These are phyloP conservation scores for Colletotrichum orchidophilum DNA, from an alignment of 2,329 filamentous ascomycete species.

Conservation along the genomic window DNA sequence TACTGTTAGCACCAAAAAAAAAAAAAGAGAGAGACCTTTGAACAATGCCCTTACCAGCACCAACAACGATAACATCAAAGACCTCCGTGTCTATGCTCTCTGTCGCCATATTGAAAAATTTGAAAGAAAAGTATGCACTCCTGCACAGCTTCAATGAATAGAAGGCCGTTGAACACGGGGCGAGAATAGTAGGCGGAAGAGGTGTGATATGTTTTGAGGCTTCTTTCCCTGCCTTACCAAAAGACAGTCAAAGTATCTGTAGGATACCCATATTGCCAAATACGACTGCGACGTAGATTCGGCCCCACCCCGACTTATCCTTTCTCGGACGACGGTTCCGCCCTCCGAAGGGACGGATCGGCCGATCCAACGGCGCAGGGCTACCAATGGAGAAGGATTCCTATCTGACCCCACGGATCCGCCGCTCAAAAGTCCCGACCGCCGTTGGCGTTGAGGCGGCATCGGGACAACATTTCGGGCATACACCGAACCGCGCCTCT, in stretches of 20 bases:
- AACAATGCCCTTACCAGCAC: background rate
- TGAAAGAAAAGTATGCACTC: no score
- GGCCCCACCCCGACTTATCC: background rate
- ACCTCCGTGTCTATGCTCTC: background rate
- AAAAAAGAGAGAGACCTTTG: no score
- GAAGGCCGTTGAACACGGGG: no score
- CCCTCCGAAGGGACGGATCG: background rate
- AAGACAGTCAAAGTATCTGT: no score
- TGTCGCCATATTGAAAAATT: background rate
- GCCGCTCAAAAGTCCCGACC: background rate
- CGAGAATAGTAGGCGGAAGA: no score
- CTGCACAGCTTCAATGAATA: no score
- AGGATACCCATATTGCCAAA: background rate
- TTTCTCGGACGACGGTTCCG: background rate
- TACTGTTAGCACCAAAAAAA: no score
- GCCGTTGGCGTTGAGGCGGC: no score
- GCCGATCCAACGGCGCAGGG: background rate
- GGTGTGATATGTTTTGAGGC: no score
- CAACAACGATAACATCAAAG: background rate
- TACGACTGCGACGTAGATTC: background rate
- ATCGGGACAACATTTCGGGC: no score
- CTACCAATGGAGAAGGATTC: background rate
- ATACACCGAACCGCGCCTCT: no score
- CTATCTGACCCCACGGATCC: background rate
- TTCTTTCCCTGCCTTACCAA: no score